Evolutionary conservation across 805 yeast species (phyloP), one percentile per base, ranked within the genome.

Genomic region (Teunomyces cretensis): DNA sequence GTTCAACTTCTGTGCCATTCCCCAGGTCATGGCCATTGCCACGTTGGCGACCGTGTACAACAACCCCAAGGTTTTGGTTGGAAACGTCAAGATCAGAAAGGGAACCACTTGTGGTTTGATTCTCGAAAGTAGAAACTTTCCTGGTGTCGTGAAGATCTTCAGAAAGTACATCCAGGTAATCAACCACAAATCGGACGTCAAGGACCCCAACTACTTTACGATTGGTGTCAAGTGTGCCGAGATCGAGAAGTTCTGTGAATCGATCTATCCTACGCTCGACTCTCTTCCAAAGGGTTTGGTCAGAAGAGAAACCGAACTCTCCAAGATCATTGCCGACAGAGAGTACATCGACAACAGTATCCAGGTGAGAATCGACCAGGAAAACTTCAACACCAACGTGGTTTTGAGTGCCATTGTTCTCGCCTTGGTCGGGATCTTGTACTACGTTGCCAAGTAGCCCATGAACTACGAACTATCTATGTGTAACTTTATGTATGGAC

Each of bases 21-120:
- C 99, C 14, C 99, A 94, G 70, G 97, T 92, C 14, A 94, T 94
- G 99, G 97, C 98, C 30, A 86, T 94, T 64, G 97, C 99, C 12
- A 89, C 98, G 1, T 76, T 94, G 55, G 89, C 92, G 16, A 73
- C 84, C 42, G 86, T 94, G 28, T 91, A 86, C 76, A 83, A 86
- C 61, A 94, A 94, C 69, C 84, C 85, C 3, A 59, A 70, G 2
- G 86, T 92, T 2, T 79, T 92, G 60, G 76, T 82, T 37, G 63
- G 67, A 31, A 82, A 87, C 60, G 86, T 92, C 52, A 94, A 94
- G 73, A 86, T 94, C 64, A 80, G 97, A 68, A 89, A 88, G 69
- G 96, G 97, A 9, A 80, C 86, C 28, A 85, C 98, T 0, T 84
- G 89, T 57, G 71, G 76, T 53, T 75, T 94, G 55, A 88, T 94